phyloP scores from a whole-genome alignment of 2,329 filamentous ascomycete species.

The Fusarium redolens region DNA sequence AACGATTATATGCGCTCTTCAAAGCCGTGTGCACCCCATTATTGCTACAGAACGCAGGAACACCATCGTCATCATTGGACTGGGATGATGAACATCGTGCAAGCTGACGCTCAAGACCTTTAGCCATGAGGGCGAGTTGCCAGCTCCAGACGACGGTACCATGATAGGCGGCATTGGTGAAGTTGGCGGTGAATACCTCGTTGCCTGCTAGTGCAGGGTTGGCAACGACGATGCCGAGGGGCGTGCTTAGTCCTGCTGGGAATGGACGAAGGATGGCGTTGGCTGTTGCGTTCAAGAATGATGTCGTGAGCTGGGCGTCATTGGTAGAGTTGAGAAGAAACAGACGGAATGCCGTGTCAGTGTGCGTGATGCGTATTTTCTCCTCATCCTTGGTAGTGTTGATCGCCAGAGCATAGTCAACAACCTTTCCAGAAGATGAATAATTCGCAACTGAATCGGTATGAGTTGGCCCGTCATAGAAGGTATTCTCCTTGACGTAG shows the following conservation, averaged over 20 bases:
- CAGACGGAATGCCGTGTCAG: slow-evolving; percentile 71
- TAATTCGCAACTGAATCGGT: slow-evolving; percentile 48
- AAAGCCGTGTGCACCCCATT: slow-evolving; percentile 57
- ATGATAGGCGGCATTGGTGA: slow-evolving; percentile 67
- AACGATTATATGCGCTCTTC: slow-evolving; percentile 64
- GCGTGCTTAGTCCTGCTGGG: slow-evolving; percentile 67
- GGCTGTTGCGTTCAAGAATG: slow-evolving; percentile 67
- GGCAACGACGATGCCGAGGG: slow-evolving; percentile 67
- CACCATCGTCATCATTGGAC: background rate
- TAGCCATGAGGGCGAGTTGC: slow-evolving; percentile 73
- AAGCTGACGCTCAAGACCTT: slow-evolving; percentile 68
- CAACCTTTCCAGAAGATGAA: slow-evolving; percentile 53
- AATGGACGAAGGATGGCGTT: slow-evolving; percentile 68
- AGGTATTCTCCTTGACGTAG: slow-evolving; percentile 56
- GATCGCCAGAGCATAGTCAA: slow-evolving; percentile 67
- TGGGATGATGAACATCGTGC: slow-evolving; percentile 55
- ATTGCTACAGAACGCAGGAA: slow-evolving; percentile 63
- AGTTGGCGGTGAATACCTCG: slow-evolving; percentile 60
- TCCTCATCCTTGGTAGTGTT: slow-evolving; percentile 62
- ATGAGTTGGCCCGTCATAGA: slow-evolving; percentile 59
- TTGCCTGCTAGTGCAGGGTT: slow-evolving; percentile 68
- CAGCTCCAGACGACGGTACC: slow-evolving; percentile 74
- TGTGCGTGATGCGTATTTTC: slow-evolving; percentile 69
- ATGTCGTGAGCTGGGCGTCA: slow-evolving; percentile 64
- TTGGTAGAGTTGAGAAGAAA: slow-evolving; percentile 72